A percentile compares a stretch with the other conserved stretches of the same genome.
These are phyloP conservation scores for Anthracocystis setariae DNA, from an alignment of 1,284 basidiomycete species.

Conservation along the genomic window DNA sequence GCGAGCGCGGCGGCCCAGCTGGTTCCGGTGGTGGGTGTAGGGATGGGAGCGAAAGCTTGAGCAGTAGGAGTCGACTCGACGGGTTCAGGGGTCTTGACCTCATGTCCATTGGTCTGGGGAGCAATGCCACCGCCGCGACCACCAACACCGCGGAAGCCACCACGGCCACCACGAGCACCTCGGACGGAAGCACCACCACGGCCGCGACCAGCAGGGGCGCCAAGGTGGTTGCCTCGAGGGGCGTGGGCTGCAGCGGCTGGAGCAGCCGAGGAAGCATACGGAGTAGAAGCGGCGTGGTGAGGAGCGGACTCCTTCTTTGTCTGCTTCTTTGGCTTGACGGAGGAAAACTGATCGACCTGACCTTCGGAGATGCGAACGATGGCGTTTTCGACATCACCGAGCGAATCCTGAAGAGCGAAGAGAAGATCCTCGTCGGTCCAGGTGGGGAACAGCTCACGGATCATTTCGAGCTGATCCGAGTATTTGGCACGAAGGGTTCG, in stretches of 20 bases:
- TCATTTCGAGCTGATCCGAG: constrained; percentile 71
- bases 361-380: constrained; percentile 83
- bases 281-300: constrained; percentile 23
- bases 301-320: constrained; percentile 56
- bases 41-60: constrained; percentile 44
- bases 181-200: constrained; percentile 51
- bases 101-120: constrained; percentile 55
- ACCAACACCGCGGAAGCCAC: constrained; percentile 55
- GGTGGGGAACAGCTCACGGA: constrained; percentile 80
- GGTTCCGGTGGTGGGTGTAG: constrained; percentile 48
- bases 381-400: constrained; percentile 79
- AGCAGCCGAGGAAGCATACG: constrained; percentile 14
- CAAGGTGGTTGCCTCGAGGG: constrained; percentile 44
- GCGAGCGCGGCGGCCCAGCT: constrained; percentile 59
- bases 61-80: constrained; percentile 35
- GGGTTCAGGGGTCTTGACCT: constrained; percentile 42
- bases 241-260: constrained; percentile 27
- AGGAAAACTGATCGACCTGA: constrained; percentile 82
- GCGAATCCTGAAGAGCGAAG: constrained; percentile 77
- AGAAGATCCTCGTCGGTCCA: constrained; percentile 85
- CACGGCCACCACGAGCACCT: constrained; percentile 58
- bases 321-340: constrained; percentile 83
- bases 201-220: constrained; percentile 46
- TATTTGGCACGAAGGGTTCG: constrained; percentile 62
- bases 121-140: constrained; percentile 54